A percentile compares a stretch with the other conserved stretches of the same genome.
Evolutionary conservation across 352 stramenopile genomes (phyloP).

Genomic region (Pythium grandisporangium): DNA sequence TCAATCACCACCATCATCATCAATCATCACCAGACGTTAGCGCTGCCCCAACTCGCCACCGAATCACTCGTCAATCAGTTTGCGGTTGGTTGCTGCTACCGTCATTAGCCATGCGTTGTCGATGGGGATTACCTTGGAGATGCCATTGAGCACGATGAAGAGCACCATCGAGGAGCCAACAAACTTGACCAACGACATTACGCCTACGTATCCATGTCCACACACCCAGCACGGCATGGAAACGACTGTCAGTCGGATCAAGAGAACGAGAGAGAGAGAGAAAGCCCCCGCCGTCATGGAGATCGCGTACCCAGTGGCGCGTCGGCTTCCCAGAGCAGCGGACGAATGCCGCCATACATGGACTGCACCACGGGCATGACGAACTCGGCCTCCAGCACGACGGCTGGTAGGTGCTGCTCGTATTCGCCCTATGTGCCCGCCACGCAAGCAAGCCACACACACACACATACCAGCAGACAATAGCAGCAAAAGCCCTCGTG

Average conservation of each 20-base stretch:
- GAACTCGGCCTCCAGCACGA: conserved; percentile 21
- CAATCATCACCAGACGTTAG: too few relatives aligned
- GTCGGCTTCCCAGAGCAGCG: conserved; percentile 20
- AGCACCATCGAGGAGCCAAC: conserved; percentile 21
- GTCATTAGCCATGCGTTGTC: background rate
- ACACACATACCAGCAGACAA: background rate
- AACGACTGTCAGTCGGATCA: background rate
- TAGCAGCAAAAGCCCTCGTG: too few relatives aligned
- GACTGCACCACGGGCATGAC: conserved; percentile 28
- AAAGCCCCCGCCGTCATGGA: too few relatives aligned
- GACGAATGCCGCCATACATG: conserved; percentile 21
- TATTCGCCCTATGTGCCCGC: conserved; percentile 38
- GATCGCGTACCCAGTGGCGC: conserved; percentile 17
- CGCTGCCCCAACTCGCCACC: too few relatives aligned
- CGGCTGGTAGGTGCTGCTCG: conserved; percentile 19
- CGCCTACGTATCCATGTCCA: too few relatives aligned
- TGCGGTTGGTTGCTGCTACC: background rate
- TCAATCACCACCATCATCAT: too few relatives aligned
- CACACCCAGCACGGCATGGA: too few relatives aligned
- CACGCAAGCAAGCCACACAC: too few relatives aligned
- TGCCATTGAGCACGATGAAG: conserved; percentile 27
- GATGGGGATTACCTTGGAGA: conserved; percentile 20
- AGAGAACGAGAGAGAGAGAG: background rate
- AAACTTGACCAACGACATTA: conserved; percentile 25
- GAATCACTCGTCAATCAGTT: background rate